Evolutionary conservation across 331 rosid species (phyloP).

Genomic region (Dryas integrifolia): DNA sequence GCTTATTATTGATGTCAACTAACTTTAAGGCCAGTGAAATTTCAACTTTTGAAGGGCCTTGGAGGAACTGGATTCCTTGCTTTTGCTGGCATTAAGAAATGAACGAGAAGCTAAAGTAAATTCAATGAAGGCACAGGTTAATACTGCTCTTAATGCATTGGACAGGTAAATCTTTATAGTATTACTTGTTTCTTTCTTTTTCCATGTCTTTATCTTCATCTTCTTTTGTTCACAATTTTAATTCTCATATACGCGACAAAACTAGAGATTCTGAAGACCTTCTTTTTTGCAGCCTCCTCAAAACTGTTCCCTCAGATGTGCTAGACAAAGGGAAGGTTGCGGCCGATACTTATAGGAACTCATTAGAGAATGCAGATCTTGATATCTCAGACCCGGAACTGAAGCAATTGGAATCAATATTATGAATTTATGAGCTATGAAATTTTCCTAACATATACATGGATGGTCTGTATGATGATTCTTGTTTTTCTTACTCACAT

Average conservation of each 20-base stretch:
- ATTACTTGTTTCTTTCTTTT: background rate
- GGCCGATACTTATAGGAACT: conserved; percentile 69
- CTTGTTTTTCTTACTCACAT: background rate
- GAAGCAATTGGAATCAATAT: conserved; percentile 66
- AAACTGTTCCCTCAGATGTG: conserved; percentile 81
- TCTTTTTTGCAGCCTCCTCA: conserved; percentile 67
- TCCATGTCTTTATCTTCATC: background rate
- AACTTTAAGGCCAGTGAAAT: background rate
- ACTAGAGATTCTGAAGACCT: conserved; percentile 28
- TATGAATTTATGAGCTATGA: conserved; percentile 35
- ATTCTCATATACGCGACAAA: background rate
- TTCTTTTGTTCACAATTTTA: background rate
- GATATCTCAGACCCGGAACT: conserved; percentile 54
- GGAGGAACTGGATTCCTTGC: conserved; percentile 81
- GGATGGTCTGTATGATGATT: background rate
- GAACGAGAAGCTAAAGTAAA: conserved; percentile 68
- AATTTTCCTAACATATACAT: background rate
- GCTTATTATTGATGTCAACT: background rate
- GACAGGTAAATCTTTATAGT: conserved; percentile 50
- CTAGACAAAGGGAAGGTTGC: conserved; percentile 63
- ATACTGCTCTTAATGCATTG: conserved; percentile 51
- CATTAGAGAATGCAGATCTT: conserved; percentile 44
- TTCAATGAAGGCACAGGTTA: conserved; percentile 67
- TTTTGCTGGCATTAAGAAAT: conserved; percentile 78
- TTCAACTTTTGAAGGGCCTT: conserved; percentile 53